Evolutionary conservation across 306 rosid genomes (phyloP), one percentile per base, ranked within the genome.

Genomic region (Vicia villosa): DNA sequence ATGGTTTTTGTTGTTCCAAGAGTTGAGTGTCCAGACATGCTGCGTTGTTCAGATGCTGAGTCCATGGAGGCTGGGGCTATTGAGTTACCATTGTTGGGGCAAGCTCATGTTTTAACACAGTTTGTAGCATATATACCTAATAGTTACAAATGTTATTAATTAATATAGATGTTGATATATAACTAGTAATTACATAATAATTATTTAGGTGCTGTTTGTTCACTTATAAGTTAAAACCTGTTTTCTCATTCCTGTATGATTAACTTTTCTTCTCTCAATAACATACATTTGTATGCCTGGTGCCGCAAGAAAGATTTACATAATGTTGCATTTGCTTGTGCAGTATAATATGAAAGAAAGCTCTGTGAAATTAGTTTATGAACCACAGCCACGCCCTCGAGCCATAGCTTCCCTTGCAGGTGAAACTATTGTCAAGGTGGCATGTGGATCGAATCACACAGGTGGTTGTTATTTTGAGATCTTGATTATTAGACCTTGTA

Each of bases 361-460:
- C 83, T 95, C 97, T 60, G 97, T 95, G 67, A 95, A 64, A 80
- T 83, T 95, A 82, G 95, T 89, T 72, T 91, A 95, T 80, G 97
- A 91, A 95, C 83, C 97, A 77, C 99, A 95, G 78, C 97, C 99
- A 57, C 95, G 95, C 13, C 97, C 99, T 15, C 86, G 78, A 68
- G 92, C 92, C 58, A 87, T 95, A 60, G 91, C 92, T 74, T 47
- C 92, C 56, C 97, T 95, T 59, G 52, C 97, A 73, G 95, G 96
- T 49, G 99, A 88, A 82, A 82, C 83, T 49, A 83, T 91, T 45
- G 86, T 89, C 70, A 95, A 95, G 81, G 96, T 86, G 69, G 96
- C 99, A 5, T 95, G 96, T 72, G 97, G 97, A 77, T 71, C 96
- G 51, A 91, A 95, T 81, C 99, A 95, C 78, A 91, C 97, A 84